These are phyloP conservation scores for Ramaria rubella DNA, from an alignment of 768 basidiomycete species.

Conservation along the genomic window DNA sequence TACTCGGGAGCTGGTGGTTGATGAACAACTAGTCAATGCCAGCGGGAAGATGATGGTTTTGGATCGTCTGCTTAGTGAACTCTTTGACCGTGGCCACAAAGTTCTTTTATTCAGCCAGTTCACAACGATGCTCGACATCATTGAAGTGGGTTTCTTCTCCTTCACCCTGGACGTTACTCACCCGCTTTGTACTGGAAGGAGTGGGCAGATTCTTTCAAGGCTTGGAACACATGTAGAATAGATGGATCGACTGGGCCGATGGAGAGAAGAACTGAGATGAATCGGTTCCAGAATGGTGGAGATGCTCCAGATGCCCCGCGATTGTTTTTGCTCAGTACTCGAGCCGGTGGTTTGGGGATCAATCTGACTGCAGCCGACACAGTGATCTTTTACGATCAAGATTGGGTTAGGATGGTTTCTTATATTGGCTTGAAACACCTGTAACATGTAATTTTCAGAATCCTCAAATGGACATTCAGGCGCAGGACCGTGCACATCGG, in stretches of 20 bases:
- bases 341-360: constrained; percentile 74
- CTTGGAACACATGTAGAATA: constrained; percentile 81
- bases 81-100: constrained; percentile 78
- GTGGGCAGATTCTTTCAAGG: constrained; percentile 83
- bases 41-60: constrained; percentile 98
- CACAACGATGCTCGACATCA: constrained; percentile 92
- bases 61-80: constrained; percentile 74
- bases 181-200: constrained; percentile 38
- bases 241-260: constrained; percentile 82
- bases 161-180: constrained; percentile 2
- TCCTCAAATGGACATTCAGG: constrained; percentile 95
- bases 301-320: constrained; percentile 54
- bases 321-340: constrained; percentile 75
- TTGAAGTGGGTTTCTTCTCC: constrained; percentile 74
- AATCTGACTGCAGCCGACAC: constrained; percentile 82
- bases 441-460: constrained; percentile 44
- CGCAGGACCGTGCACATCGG: constrained; percentile 91
- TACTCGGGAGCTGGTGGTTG: constrained; percentile 57
- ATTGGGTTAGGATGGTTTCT: constrained; percentile 55
- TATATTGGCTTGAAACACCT: neutral
- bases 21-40: constrained; percentile 74
- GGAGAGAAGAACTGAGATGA: constrained; percentile 81
- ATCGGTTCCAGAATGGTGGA: constrained; percentile 70
- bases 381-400: constrained; percentile 90
- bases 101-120: constrained; percentile 90